A percentile compares a stretch with the other conserved stretches of the same genome.
Conservation (phyloP, 345 rosid genomes). For the Euphorbia peplus region DNA sequence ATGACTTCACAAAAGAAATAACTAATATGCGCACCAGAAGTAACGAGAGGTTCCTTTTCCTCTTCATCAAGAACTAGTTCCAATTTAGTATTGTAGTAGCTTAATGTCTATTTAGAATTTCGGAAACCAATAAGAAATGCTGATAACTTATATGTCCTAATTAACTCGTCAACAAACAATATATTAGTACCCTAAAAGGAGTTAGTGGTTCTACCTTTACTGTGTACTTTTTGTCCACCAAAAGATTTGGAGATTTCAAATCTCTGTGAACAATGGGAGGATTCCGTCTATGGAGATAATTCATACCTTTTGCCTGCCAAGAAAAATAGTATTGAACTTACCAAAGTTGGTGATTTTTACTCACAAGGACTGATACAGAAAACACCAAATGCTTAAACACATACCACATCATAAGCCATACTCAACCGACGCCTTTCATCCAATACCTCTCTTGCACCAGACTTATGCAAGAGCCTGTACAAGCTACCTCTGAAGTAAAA, state of each 20-base stretch:
- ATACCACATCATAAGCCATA: constrained; percentile 99
- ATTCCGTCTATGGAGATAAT: constrained; percentile 90
- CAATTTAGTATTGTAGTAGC: not conserved
- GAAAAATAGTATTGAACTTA: constrained; percentile 14
- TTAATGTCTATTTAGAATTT: not conserved
- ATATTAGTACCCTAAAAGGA: not conserved
- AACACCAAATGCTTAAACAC: constrained; percentile 17
- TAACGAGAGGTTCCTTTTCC: not conserved
- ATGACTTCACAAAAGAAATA: not conserved
- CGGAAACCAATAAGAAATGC: not conserved
- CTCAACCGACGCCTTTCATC: constrained; percentile 90
- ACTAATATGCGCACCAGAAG: not conserved
- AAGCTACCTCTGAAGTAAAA: constrained; percentile 84
- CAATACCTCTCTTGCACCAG: constrained; percentile 74
- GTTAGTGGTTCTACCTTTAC: constrained; percentile 57
- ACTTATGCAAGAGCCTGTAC: constrained; percentile 85
- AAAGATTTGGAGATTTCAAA: constrained; percentile 92
- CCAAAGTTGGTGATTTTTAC: not conserved
- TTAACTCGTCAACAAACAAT: not conserved
- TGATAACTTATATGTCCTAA: not conserved
- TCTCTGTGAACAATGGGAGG: constrained; percentile 99
- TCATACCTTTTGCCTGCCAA: constrained; percentile 97
- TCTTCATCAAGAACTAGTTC: not conserved
- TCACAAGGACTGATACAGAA: constrained; percentile 1
- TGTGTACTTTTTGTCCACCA: constrained; percentile 96